phyloP scores from a whole-genome alignment of 257 asterid species.

The Solanum ossicruentum region DNA sequence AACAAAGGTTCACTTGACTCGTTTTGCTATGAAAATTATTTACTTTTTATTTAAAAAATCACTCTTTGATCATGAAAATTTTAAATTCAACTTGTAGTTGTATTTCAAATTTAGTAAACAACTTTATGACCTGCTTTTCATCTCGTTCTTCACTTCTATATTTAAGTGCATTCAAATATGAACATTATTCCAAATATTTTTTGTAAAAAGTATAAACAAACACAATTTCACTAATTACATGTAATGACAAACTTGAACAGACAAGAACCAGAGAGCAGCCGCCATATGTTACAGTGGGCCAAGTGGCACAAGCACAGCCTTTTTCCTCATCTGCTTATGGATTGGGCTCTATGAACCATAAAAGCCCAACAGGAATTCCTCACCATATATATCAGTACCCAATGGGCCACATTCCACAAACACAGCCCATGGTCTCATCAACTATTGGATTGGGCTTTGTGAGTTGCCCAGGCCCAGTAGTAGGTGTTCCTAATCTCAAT shows the following conservation, averaged over 20 bases:
- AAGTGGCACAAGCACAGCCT: not conserved
- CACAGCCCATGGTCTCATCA: conserved; percentile 4
- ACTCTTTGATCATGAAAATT: not conserved
- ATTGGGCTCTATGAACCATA: conserved; percentile 3
- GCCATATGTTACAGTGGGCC: not conserved
- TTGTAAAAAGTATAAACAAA: not conserved
- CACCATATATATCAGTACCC: not conserved
- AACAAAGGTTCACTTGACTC: too few relatives aligned
- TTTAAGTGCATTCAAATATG: not conserved
- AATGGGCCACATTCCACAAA: not conserved
- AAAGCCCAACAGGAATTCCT: conserved; percentile 15
- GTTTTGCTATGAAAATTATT: too few relatives aligned
- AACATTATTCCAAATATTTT: not conserved
- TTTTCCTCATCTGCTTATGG: conserved; percentile 4
- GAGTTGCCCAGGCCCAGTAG: conserved; percentile 14
- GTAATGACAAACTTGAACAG: not conserved
- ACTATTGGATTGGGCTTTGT: conserved; percentile 6
- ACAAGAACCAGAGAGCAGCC: not conserved
- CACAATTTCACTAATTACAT: not conserved
- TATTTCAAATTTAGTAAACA: not conserved
- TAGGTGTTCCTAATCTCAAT: conserved; percentile 25
- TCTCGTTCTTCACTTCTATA: not conserved
- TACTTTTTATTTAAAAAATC: not conserved
- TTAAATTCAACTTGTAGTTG: not conserved
- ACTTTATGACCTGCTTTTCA: not conserved